Base-by-base conservation (phyloP, 108 stramenopile species). In the Nitzschia sp. region DNA sequence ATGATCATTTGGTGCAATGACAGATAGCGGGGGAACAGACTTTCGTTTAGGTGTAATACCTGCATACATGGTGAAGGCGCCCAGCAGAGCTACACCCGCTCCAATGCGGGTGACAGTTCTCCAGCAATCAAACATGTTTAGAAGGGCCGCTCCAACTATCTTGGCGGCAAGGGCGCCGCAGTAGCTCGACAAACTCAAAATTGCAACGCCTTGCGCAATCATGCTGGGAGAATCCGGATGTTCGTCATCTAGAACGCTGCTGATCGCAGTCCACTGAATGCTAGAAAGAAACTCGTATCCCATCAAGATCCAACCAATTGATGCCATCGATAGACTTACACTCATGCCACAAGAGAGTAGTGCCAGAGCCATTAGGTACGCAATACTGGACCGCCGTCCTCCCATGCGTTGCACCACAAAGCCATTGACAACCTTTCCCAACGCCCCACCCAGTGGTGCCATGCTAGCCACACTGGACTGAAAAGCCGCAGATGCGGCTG, bases 341-440 rank as follows among this genome's bases (percentile, higher is more conserved):
- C 64, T 68, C 54, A 76, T 68, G 2, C 29, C 51, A 11, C 57
- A 18, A 2, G 28, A 24, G 29, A 68, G 29, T 0, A 45, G 36
- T 8, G 68, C 49, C 27, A 76, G n/a, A 1, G 0, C 46, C 1
- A 54, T 21, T 13, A 76, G 33, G 42, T 82, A 79, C n/a, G 62
- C 28, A 18, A 45, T 54, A 24, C 36, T 51, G 2, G 77, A 19
- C 27, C 45, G 63, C 5, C 61, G 70, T 47, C 75, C 78, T 1
- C 82, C 82, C 5, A 79, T 19, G 5, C 19, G n/a, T 64, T 83
- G 75, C 28, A 71, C 72, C 6, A 84, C 83, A 72, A 80, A 78
- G 25, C 83, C 83, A 54, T 80, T 84, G 60, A 81, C 60, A 2
- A 84, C 30, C 31, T 84, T 84, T 18, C 83, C 83, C 26, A 74